Percentiles rank a stretch among this genome's conserved stretches.
Evolutionary conservation across 257 asterid genomes (phyloP).

Genomic region (Penstemon barbatus): DNA sequence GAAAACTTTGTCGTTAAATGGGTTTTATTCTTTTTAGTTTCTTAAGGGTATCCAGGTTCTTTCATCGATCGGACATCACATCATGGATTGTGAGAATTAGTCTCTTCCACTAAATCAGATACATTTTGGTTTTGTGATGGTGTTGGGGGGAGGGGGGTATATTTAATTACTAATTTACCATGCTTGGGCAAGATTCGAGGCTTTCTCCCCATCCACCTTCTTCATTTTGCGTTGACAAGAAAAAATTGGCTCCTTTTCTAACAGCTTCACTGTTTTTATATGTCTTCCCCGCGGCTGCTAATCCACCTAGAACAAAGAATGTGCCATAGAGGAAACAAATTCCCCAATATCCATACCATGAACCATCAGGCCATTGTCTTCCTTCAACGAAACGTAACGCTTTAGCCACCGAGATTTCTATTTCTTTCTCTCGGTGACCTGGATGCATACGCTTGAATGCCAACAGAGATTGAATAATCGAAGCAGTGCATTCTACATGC

Average conservation of each 20-base stretch:
- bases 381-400: conserved; percentile 56
- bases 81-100: too few relatives aligned
- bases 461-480: conserved; percentile 50
- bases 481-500: conserved; percentile 64
- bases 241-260: conserved; percentile 52
- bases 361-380: conserved; percentile 64
- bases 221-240: conserved; percentile 52
- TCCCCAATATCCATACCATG: conserved; percentile 53
- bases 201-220: conserved; percentile 89
- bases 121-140: too few relatives aligned
- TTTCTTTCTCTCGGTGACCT: conserved; percentile 64
- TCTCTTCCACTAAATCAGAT: too few relatives aligned
- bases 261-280: conserved; percentile 50
- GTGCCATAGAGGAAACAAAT: conserved; percentile 53
- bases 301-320: conserved; percentile 49
- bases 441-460: conserved; percentile 64
- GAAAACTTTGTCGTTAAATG: not conserved
- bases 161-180: conserved; percentile 36
- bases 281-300: conserved; percentile 53
- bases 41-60: too few relatives aligned
- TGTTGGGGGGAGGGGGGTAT: too few relatives aligned
- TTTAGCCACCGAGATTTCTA: conserved; percentile 47
- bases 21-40: too few relatives aligned
- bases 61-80: too few relatives aligned
- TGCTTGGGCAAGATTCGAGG: conserved; percentile 69